A percentile compares a stretch with the other conserved stretches of the same genome.
Evolutionary conservation across 768 basidiomycete genomes (phyloP).

Genomic region (Paxillus ammoniavirescens): DNA sequence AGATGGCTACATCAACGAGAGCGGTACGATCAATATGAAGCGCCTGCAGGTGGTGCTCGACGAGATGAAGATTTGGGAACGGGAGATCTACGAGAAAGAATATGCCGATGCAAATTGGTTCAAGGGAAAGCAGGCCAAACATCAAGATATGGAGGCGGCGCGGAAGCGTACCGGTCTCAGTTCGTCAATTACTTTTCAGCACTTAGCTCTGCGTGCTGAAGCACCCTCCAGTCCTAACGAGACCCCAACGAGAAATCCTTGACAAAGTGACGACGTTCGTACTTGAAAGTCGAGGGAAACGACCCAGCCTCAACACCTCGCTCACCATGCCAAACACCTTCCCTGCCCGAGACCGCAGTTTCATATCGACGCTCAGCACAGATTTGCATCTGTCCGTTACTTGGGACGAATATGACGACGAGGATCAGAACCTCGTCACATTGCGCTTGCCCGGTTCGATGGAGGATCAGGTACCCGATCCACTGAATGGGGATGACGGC

Average conservation of each 20-base stretch:
- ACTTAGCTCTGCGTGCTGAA: background rate
- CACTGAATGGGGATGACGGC: conserved; percentile 33
- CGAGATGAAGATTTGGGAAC: conserved; percentile 86
- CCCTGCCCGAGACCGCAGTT: conserved; percentile 75
- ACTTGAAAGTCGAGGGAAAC: conserved; percentile 37
- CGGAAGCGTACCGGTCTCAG: conserved; percentile 62
- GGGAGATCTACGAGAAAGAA: conserved; percentile 89
- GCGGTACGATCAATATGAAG: conserved; percentile 74
- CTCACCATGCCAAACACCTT: conserved; percentile 77
- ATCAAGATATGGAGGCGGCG: conserved; percentile 63
- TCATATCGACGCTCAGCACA: conserved; percentile 72
- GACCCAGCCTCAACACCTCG: conserved; percentile 33
- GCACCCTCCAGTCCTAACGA: conserved; percentile 58
- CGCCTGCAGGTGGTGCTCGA: conserved; percentile 85
- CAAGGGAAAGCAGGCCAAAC: conserved; percentile 87
- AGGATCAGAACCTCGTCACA: conserved; percentile 75
- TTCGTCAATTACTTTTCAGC: conserved; percentile 33
- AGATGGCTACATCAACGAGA: conserved; percentile 95
- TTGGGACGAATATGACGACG: conserved; percentile 94
- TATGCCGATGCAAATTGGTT: conserved; percentile 89
- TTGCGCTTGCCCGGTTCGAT: conserved; percentile 54
- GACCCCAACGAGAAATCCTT: conserved; percentile 73
- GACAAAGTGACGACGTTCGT: conserved; percentile 79
- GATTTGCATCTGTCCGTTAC: conserved; percentile 74
- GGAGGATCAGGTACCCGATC: conserved; percentile 33